Evolutionary conservation across 2,329 filamentous ascomycete genomes (phyloP).

Genomic region (Microdochium trichocladiopsis): DNA sequence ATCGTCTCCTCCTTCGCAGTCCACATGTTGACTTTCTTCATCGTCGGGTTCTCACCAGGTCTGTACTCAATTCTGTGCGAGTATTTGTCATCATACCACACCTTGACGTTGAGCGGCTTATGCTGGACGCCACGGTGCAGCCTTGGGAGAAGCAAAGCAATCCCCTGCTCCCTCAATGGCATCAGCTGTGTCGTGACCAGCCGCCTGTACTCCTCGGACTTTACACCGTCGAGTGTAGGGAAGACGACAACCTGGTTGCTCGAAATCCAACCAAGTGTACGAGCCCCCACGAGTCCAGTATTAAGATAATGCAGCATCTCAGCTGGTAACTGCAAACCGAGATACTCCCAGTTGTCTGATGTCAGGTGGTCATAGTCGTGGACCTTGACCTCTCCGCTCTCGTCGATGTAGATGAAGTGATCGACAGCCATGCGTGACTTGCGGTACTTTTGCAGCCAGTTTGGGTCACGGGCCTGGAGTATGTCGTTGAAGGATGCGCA

Average conservation of each 20-base stretch:
- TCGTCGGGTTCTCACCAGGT: constrained; percentile 38
- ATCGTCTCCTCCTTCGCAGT: constrained; percentile 57
- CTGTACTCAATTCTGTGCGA: constrained; percentile 62
- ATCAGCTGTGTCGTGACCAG: constrained; percentile 70
- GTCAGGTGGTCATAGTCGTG: constrained; percentile 69
- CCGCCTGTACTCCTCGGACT: constrained; percentile 71
- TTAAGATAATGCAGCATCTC: constrained; percentile 90
- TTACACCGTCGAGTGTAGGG: constrained; percentile 80
- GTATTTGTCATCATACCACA: constrained; percentile 75
- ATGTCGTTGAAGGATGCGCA: constrained; percentile 78
- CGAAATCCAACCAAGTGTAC: constrained; percentile 75
- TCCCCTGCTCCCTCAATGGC: constrained; percentile 66
- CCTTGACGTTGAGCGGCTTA: constrained; percentile 68
- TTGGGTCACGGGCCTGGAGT: constrained; percentile 59
- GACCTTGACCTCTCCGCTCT: constrained; percentile 70
- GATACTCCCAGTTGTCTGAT: constrained; percentile 78
- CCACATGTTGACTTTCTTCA: constrained; percentile 53
- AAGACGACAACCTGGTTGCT: constrained; percentile 70
- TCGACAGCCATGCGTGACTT: constrained; percentile 79
- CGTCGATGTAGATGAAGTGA: constrained; percentile 77
- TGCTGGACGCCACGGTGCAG: constrained; percentile 79
- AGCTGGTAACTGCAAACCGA: constrained; percentile 81
- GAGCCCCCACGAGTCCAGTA: constrained; percentile 70
- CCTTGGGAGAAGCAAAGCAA: constrained; percentile 71
- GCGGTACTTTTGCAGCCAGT: constrained; percentile 81